phyloP scores from a whole-genome alignment of 2,329 filamentous ascomycete genomes.

The Dothiorella sarmentorum region DNA sequence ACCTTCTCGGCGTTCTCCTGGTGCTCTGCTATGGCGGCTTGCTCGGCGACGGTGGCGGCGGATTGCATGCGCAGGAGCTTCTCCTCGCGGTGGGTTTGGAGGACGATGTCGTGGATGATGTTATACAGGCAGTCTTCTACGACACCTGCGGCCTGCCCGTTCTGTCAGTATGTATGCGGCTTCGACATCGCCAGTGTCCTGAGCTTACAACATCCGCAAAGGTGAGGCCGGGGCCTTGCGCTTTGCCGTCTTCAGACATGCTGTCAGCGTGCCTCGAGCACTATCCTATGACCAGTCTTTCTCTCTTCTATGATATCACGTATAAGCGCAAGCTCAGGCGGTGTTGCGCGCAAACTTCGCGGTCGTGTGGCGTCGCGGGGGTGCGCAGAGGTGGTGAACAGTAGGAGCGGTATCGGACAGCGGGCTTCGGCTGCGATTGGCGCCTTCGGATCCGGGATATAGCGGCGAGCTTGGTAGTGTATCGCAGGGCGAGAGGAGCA shows the following conservation, averaged over 20 bases:
- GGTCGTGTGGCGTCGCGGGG: background rate
- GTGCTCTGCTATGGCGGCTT: conserved; percentile 30
- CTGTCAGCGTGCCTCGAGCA: background rate
- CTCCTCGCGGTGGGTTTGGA: conserved; percentile 74
- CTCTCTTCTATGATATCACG: no score
- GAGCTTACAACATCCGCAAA: conserved; percentile 16
- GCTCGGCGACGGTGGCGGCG: conserved; percentile 51
- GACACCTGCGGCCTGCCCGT: conserved; percentile 43
- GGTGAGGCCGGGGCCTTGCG: conserved; percentile 3
- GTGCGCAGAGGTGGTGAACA: background rate
- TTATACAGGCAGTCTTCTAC: conserved; percentile 75
- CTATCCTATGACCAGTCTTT: background rate
- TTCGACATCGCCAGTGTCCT: background rate
- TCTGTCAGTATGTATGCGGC: background rate
- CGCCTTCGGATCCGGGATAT: background rate
- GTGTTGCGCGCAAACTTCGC: background rate
- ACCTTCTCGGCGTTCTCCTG: conserved; percentile 57
- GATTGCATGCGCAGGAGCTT: conserved; percentile 66
- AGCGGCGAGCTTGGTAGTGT: background rate
- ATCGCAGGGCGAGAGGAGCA: background rate
- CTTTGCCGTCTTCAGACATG: conserved; percentile 16
- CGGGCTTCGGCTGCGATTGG: background rate
- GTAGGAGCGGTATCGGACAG: background rate
- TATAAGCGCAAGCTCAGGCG: background rate
- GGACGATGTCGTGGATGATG: conserved; percentile 69